Percentiles rank a stretch among this genome's conserved stretches.
phyloP scores from a whole-genome alignment of 106 monocot species.

The Dioscorea zingiberensis region DNA sequence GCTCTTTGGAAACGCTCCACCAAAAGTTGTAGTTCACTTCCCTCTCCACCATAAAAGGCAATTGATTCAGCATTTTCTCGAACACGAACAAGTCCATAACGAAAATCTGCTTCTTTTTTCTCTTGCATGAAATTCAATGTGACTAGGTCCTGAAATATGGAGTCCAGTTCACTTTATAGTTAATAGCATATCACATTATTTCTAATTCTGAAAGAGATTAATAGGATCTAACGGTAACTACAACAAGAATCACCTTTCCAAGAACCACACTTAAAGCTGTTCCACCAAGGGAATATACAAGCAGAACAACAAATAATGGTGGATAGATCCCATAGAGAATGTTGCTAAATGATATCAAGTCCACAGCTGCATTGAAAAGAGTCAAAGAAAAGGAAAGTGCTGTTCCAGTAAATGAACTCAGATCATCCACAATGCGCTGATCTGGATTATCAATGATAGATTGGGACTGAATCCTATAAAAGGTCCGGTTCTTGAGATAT shows the following conservation, averaged over 20 bases:
- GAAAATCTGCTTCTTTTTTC: slow-evolving; percentile 99
- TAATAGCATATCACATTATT: too few relatives aligned
- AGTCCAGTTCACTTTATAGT: neutral
- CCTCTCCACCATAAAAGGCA: slow-evolving; percentile 97
- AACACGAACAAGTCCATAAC: slow-evolving; percentile 86
- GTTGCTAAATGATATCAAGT: slow-evolving; percentile 94
- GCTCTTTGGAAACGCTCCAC: slow-evolving; percentile 52
- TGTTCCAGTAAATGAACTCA: slow-evolving; percentile 82
- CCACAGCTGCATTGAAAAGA: slow-evolving; percentile 81
- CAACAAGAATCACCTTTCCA: slow-evolving; percentile 71
- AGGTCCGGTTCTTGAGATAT: slow-evolving; percentile 71
- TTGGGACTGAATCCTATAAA: slow-evolving; percentile 80
- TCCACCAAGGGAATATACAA: slow-evolving; percentile 93
- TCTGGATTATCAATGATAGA: slow-evolving; percentile 93
- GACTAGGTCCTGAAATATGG: slow-evolving; percentile 63
- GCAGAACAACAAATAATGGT: slow-evolving; percentile 85
- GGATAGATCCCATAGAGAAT: slow-evolving; percentile 89
- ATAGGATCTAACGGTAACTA: too few relatives aligned
- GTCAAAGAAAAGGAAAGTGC: slow-evolving; percentile 88
- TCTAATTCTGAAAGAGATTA: too few relatives aligned
- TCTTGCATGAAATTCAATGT: slow-evolving; percentile 98
- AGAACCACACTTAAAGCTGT: slow-evolving; percentile 85
- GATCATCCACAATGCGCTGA: slow-evolving; percentile 93
- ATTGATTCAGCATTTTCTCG: slow-evolving; percentile 99
- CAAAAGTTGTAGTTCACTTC: slow-evolving; percentile 76